A percentile compares a stretch with the other conserved stretches of the same genome.
Conservation (phyloP, 2,329 filamentous ascomycete genomes). For the Alternaria solani region DNA sequence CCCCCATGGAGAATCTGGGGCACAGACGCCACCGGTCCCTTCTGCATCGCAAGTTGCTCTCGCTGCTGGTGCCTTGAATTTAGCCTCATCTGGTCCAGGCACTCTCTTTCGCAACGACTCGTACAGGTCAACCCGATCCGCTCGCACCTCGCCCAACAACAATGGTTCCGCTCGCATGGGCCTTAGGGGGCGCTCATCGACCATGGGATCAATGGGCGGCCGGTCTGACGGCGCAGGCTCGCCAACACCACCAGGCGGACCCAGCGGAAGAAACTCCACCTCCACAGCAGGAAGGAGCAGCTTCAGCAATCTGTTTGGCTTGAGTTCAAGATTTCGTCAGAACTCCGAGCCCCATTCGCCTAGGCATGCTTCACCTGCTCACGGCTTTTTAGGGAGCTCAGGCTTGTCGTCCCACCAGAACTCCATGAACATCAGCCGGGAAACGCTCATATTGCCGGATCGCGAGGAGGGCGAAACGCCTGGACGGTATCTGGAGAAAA, state of each 20-base stretch:
- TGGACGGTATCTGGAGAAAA: conserved; percentile 82
- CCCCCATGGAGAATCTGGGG: conserved; percentile 39
- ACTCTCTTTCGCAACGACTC: conserved; percentile 68
- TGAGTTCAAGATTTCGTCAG: conserved; percentile 78
- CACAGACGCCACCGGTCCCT: conserved; percentile 51
- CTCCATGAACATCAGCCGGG: conserved; percentile 78
- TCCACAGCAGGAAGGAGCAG: conserved; percentile 89
- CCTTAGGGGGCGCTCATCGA: conserved; percentile 82
- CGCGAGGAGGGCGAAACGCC: conserved; percentile 88
- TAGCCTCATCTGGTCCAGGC: conserved; percentile 54
- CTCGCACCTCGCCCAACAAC: conserved; percentile 57
- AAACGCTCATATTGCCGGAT: conserved; percentile 75
- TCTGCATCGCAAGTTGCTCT: conserved; percentile 63
- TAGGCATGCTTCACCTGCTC: conserved; percentile 66
- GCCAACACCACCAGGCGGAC: conserved; percentile 58
- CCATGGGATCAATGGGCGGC: conserved; percentile 81
- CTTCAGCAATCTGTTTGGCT: conserved; percentile 85
- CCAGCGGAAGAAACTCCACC: conserved; percentile 73
- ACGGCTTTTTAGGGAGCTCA: conserved; percentile 71
- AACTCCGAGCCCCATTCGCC: conserved; percentile 75
- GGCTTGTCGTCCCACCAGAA: conserved; percentile 81
- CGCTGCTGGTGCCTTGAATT: conserved; percentile 56
- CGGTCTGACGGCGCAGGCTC: conserved; percentile 75
- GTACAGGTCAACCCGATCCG: conserved; percentile 71
- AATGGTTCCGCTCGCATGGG: conserved; percentile 68